Base-by-base conservation (phyloP, 148 eudicot species). In the Chenopodium formosanum region DNA sequence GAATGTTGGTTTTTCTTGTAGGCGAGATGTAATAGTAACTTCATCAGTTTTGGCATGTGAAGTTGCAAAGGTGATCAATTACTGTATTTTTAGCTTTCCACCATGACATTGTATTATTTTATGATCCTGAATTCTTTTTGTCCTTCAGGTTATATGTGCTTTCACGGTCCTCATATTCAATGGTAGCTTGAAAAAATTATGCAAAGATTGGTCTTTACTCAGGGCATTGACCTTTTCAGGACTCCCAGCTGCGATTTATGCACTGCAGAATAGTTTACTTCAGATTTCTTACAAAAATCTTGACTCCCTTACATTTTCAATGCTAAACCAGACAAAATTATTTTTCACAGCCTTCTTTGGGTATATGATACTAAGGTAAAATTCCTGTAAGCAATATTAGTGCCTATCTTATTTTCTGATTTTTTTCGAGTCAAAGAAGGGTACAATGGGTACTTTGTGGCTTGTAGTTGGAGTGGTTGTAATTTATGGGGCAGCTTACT, bases 221-320 rank as follows among this genome's bases (percentile, higher is more conserved):
- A 91, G 92, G 73, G 89, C 98, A 79, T 81, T 96, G 85, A 89
- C 93, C 76, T 95, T 89, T 76, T 96, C 99, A 47, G 99, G 97
- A 82, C 85, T 96, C 48, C 99, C 98, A 31, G 99, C 99, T 84
- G 99, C 97, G 50, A 94, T 94, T 63, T 96, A 96, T 82, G 99
- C 99, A 20, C 79, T 94, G 60, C 99, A 96, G 82, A 96, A 94
- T 83, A 96, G 98, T 81, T 88, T 96, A 88, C 89, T 94, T 84
- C 99, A 96, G 91, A 96, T 96, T 72, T 89, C 99, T n/a, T 96
- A 96, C 85, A 90, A 75, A 87, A 96, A 94, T 86, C 95, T 96
- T 34, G 99, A 94, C 85, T 94, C 98, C 6, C 95, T 96, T 84
- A 96, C 99, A 47, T 96, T 96, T 80, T 91, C 97, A 74, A 96